phyloP scores from a whole-genome alignment of 2,329 filamentous ascomycete genomes.

The Scytalidium lignicola region DNA sequence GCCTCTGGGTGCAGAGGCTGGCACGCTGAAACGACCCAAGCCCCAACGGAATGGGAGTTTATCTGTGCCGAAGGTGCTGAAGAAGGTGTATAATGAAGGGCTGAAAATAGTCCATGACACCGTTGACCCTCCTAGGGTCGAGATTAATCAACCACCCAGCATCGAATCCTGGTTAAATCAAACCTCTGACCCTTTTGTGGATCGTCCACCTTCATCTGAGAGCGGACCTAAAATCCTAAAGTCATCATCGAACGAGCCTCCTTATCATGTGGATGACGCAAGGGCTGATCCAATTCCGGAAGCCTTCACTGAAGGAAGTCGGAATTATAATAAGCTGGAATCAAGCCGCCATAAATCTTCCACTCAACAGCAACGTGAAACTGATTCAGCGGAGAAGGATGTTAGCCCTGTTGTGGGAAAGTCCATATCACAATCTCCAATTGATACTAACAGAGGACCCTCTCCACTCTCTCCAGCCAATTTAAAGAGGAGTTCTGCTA shows the following conservation, averaged over 20 bases:
- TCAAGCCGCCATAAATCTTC: slow-evolving; percentile 9
- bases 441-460: slow-evolving; percentile 14
- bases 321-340: slow-evolving; percentile 9
- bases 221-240: slow-evolving; percentile 6
- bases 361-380: slow-evolving; percentile 13
- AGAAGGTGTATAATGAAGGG: slow-evolving; percentile 58
- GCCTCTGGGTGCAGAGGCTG: slow-evolving; percentile 42
- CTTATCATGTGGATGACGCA: slow-evolving; percentile 21
- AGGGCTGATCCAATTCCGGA: neutral
- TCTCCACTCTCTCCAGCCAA: slow-evolving; percentile 22
- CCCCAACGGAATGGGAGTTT: slow-evolving; percentile 52
- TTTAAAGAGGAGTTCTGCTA: slow-evolving; percentile 53
- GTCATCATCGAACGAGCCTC: slow-evolving; percentile 23
- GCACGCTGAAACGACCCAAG: slow-evolving; percentile 37
- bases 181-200: slow-evolving; percentile 59
- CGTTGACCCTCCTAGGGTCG: slow-evolving; percentile 48
- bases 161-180: slow-evolving; percentile 62
- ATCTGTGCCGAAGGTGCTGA: slow-evolving; percentile 58
- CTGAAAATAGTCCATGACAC: slow-evolving; percentile 61
- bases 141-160: slow-evolving; percentile 53
- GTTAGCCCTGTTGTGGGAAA: slow-evolving; percentile 23
- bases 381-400: slow-evolving; percentile 19
- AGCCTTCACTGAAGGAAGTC: neutral
- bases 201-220: slow-evolving; percentile 24
- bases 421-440: slow-evolving; percentile 15